Base-by-base conservation (phyloP, 768 basidiomycete species). In the Lactifluus echinatus region DNA sequence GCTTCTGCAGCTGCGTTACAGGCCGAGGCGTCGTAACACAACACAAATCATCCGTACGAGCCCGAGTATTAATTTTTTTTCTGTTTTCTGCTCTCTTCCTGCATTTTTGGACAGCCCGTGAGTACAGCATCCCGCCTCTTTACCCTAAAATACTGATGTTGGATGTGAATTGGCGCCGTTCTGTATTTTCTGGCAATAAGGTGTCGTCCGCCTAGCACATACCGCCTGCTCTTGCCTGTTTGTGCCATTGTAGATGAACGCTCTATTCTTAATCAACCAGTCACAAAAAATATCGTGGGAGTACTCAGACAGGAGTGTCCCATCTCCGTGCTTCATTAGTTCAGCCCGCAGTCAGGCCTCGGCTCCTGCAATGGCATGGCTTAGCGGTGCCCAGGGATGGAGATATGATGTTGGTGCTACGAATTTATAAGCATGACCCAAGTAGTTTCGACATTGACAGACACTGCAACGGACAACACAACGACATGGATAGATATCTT, bases 1-100 rank as follows among this genome's bases (percentile, higher is more conserved):
- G 62, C 55, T 29, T 50, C 45, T n/a, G 56, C 56, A 12, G 56
- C 57, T 15, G 50, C 42, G 42, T 43, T 59, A 34, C 10, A 14
- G 39, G 51, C 60, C 15, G 51, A 59, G 23, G 42, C 48, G 21
- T 24, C 53, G 36, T 59, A 59, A 31, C n/a, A 14, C 14, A 1
- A 31, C 31, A 4, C 10, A 5, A 31, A 5, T 10, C 31, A 4
- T 31, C 10, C 31, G n/a, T n/a, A n/a, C n/a, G n/a, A n/a, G n/a
- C n/a, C n/a, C n/a, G n/a, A n/a, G n/a, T n/a, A n/a, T n/a, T n/a
- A n/a, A n/a, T n/a, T n/a, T n/a, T n/a, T n/a, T n/a, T n/a, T n/a
- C n/a, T n/a, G n/a, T n/a, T n/a, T n/a, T n/a, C n/a, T n/a, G n/a
- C n/a, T n/a, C n/a, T n/a, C n/a, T n/a, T n/a, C n/a, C n/a, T n/a